Evolutionary conservation across 139 green algal genomes (phyloP).

Genomic region (Nannochloris sp.): DNA sequence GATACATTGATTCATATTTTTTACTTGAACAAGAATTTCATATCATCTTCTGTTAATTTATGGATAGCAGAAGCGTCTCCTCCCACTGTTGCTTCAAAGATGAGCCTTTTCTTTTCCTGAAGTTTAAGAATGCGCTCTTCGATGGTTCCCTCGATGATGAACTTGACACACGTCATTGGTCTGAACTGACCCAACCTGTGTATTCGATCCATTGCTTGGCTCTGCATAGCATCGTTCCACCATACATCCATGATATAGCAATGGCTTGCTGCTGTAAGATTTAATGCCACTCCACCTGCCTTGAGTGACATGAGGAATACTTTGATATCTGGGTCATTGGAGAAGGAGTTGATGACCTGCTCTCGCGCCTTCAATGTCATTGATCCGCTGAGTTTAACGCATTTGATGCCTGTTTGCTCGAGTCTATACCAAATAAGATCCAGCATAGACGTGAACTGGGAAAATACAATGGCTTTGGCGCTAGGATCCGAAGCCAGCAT

Average conservation of each 20-base stretch:
- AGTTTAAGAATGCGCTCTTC: conserved; percentile 94
- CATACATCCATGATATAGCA: conserved; percentile 82
- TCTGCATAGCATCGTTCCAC: conserved; percentile 65
- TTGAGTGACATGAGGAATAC: conserved; percentile 81
- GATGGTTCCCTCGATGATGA: conserved; percentile 79
- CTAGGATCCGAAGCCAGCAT: conserved; percentile 60
- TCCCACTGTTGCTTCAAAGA: conserved; percentile 88
- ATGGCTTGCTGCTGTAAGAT: conserved; percentile 80
- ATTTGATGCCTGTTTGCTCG: conserved; percentile 60
- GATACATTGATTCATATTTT: background rate
- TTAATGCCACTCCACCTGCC: conserved; percentile 79
- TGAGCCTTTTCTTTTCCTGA: conserved; percentile 37
- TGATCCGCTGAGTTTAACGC: conserved; percentile 72
- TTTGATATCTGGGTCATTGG: conserved; percentile 49
- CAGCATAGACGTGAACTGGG: conserved; percentile 92
- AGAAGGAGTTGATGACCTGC: conserved; percentile 68
- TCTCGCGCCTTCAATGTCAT: conserved; percentile 71
- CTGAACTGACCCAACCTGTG: conserved; percentile 88
- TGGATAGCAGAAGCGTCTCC: conserved; percentile 63
- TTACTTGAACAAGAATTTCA: conserved; percentile 81
- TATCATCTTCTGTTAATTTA: conserved; percentile 81
- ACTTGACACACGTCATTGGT: conserved; percentile 68
- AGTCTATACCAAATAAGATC: conserved; percentile 45
- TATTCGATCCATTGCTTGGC: conserved; percentile 78
- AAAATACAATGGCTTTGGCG: conserved; percentile 87